Conservation (phyloP, 139 green algal species). For the Coelastrella sp. region DNA sequence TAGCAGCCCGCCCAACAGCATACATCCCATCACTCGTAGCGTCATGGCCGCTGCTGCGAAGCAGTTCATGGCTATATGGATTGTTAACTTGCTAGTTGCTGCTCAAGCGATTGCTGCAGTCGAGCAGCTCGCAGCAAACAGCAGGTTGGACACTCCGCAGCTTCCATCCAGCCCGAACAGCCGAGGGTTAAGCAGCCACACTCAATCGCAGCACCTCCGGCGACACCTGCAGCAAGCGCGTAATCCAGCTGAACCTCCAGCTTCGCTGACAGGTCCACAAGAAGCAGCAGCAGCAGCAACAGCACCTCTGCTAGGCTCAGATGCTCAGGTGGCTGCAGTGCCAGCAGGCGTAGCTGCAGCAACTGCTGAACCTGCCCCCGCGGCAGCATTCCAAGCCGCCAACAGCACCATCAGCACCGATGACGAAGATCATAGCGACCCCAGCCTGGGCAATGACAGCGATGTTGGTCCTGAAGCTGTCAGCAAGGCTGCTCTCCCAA, state of each 20-base stretch:
- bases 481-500: background rate
- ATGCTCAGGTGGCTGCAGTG: background rate
- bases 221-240: background rate
- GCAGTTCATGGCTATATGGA: too few species aligned
- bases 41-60: too few species aligned
- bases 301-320: background rate
- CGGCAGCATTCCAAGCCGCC: too few species aligned
- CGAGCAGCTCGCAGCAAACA: too few species aligned
- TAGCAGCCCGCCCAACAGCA: too few species aligned
- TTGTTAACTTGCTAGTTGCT: too few species aligned
- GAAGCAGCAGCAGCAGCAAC: constrained; percentile 9
- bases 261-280: background rate
- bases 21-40: too few species aligned
- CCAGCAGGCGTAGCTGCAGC: background rate
- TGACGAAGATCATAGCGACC: too few species aligned
- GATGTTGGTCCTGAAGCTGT: background rate
- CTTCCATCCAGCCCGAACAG: too few species aligned
- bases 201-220: background rate
- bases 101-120: too few species aligned
- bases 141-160: too few species aligned
- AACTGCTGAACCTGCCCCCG: background rate
- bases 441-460: background rate
- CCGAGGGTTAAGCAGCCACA: background rate
- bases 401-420: too few species aligned
- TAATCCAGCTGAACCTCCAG: background rate